Percentiles rank a stretch among this genome's conserved stretches.
phyloP scores from a whole-genome alignment of 1,284 basidiomycete genomes.

The Hemileccinum hortonii region DNA sequence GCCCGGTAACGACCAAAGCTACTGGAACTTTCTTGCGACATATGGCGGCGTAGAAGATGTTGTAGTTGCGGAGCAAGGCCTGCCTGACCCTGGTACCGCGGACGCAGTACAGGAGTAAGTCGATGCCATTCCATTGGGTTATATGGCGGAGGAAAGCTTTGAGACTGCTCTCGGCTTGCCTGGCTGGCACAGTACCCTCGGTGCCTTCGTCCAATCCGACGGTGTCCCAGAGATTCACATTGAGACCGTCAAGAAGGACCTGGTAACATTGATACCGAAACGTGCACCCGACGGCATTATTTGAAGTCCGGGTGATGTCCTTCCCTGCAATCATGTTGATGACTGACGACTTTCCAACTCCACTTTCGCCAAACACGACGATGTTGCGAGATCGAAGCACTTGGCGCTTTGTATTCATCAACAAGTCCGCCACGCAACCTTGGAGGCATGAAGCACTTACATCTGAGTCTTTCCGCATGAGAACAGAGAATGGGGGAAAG shows the following conservation, averaged over 20 bases:
- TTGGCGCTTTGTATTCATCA: constrained; percentile 11
- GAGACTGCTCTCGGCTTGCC: constrained; percentile 23
- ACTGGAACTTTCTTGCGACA: constrained; percentile 33
- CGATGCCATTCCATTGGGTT: constrained; percentile 24
- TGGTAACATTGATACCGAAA: constrained; percentile 20
- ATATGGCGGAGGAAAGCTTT: constrained; percentile 28
- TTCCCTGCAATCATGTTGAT: constrained; percentile 30
- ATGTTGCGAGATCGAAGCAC: constrained; percentile 22
- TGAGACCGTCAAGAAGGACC: constrained; percentile 15
- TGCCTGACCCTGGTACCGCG: constrained; percentile 32
- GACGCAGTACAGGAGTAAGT: constrained; percentile 36
- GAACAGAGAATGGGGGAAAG: constrained; percentile 1
- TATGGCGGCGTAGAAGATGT: constrained; percentile 30
- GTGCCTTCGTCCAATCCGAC: constrained; percentile 29
- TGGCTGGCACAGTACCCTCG: constrained; percentile 23
- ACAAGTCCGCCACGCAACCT: not conserved
- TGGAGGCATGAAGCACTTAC: constrained; percentile 11
- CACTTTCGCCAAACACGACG: constrained; percentile 31
- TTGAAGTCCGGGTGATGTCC: constrained; percentile 26
- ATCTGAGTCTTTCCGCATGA: constrained; percentile 4
- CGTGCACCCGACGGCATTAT: constrained; percentile 27
- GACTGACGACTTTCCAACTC: constrained; percentile 34
- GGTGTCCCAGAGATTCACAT: constrained; percentile 33
- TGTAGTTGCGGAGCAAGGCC: constrained; percentile 29
- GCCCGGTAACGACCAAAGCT: constrained; percentile 33